Conservation (phyloP, 805 yeast species). For the Torulaspora indica region DNA sequence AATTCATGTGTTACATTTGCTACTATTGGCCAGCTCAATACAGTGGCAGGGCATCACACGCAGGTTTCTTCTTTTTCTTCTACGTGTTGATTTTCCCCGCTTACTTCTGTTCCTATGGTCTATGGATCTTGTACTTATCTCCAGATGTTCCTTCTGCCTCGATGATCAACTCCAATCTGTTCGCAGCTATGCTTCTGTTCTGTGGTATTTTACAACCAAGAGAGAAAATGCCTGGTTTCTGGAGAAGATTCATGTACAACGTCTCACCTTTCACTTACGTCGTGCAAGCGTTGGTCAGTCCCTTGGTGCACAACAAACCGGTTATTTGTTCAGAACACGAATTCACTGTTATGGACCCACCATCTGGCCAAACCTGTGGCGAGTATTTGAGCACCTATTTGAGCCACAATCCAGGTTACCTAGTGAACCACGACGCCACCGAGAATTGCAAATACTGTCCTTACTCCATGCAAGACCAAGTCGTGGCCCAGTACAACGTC, state of each 20-base stretch:
- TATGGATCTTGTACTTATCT: constrained; percentile 45
- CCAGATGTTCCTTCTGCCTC: constrained; percentile 44
- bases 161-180: constrained; percentile 43
- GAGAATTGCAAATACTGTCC: constrained; percentile 57
- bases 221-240: constrained; percentile 44
- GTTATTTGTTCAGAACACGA: constrained; percentile 40
- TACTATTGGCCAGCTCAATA: constrained; percentile 48
- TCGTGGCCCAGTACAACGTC: constrained; percentile 43
- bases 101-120: constrained; percentile 49
- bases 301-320: constrained; percentile 39
- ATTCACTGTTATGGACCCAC: constrained; percentile 39
- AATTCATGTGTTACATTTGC: constrained; percentile 42
- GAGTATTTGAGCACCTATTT: constrained; percentile 39
- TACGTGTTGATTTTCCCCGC: constrained; percentile 48
- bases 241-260: constrained; percentile 44
- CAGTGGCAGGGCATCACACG: constrained; percentile 42
- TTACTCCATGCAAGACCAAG: constrained; percentile 52
- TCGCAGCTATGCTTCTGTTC: constrained; percentile 50
- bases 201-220: constrained; percentile 50
- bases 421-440: constrained; percentile 44
- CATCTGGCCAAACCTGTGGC: constrained; percentile 48
- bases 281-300: constrained; percentile 41
- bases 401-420: constrained; percentile 41
- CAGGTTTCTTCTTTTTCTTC: constrained; percentile 50
- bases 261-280: constrained; percentile 47